These are phyloP conservation scores for Phaeodactylum tricornutum DNA, from an alignment of 108 stramenopile species.

Conservation along the genomic window DNA sequence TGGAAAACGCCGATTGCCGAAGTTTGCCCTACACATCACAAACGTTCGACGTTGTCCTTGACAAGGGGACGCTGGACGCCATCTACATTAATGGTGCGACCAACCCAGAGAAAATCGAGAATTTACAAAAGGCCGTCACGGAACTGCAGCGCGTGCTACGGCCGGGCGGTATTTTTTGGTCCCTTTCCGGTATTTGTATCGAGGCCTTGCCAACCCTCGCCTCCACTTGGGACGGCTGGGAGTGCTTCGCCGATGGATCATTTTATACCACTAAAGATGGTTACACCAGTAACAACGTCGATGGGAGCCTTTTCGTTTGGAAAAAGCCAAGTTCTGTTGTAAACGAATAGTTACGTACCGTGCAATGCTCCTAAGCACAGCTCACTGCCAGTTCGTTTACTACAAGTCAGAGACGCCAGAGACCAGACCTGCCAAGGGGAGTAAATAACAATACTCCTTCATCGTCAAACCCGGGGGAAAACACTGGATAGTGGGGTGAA, in stretches of 20 bases:
- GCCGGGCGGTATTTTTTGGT: constrained; percentile 40
- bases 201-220: constrained; percentile 20
- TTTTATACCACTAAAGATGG: constrained; percentile 47
- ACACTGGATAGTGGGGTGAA: no score
- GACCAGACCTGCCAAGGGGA: no score
- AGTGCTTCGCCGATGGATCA: constrained; percentile 24
- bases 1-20: constrained; percentile 48
- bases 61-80: constrained; percentile 71
- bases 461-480: no score
- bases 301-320: constrained; percentile 49
- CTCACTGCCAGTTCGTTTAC: no score
- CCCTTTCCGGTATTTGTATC: constrained; percentile 39
- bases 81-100: constrained; percentile 47
- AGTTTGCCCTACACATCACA: constrained; percentile 11
- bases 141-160: constrained; percentile 44
- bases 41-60: constrained; percentile 60
- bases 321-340: constrained; percentile 8
- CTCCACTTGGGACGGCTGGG: constrained; percentile 1
- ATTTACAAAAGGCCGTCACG: constrained; percentile 32
- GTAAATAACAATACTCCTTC: no score
- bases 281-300: constrained; percentile 56
- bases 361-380: no score
- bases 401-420: no score
- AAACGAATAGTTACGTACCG: no score
- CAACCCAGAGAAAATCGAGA: constrained; percentile 25